Evolutionary conservation across 441 rosid genomes (phyloP).

Genomic region (Cnidoscolus chayamansa): DNA sequence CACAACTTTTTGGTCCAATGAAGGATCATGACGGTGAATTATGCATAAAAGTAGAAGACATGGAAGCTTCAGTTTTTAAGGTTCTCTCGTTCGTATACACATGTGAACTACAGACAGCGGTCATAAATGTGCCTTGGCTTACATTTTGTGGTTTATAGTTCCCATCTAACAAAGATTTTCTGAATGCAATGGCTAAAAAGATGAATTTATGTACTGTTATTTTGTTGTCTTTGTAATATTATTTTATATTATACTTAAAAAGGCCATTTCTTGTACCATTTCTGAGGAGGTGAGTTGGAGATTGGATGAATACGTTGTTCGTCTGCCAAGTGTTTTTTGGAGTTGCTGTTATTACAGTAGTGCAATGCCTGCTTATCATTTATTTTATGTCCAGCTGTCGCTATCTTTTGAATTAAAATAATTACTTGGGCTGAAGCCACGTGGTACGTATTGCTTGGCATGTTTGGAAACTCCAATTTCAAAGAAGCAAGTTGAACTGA

Average conservation of each 20-base stretch:
- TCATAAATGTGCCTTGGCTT: background rate
- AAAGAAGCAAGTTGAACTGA: no score
- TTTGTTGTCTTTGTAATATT: no score
- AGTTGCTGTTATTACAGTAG: background rate
- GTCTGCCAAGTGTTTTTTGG: background rate
- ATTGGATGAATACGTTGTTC: background rate
- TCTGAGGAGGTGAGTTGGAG: no score
- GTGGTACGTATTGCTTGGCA: no score
- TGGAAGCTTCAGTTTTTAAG: conserved; percentile 86
- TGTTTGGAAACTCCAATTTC: background rate
- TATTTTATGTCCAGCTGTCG: background rate
- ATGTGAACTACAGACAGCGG: background rate
- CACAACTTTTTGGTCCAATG: conserved; percentile 98
- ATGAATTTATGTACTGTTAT: background rate
- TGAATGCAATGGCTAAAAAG: conserved; percentile 19
- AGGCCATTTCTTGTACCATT: no score
- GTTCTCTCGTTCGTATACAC: conserved; percentile 25
- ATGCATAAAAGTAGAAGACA: conserved; percentile 71
- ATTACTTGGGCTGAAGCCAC: background rate
- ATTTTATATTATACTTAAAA: no score
- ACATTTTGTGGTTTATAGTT: conserved; percentile 1
- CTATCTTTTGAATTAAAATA: background rate
- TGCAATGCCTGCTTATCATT: background rate
- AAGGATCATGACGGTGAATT: conserved; percentile 58
- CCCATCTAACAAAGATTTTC: conserved; percentile 1